Evolutionary conservation across 1,139 yeast genomes (phyloP), one percentile per base, ranked within the genome.

Genomic region (Yamadazyma friedrichii): DNA sequence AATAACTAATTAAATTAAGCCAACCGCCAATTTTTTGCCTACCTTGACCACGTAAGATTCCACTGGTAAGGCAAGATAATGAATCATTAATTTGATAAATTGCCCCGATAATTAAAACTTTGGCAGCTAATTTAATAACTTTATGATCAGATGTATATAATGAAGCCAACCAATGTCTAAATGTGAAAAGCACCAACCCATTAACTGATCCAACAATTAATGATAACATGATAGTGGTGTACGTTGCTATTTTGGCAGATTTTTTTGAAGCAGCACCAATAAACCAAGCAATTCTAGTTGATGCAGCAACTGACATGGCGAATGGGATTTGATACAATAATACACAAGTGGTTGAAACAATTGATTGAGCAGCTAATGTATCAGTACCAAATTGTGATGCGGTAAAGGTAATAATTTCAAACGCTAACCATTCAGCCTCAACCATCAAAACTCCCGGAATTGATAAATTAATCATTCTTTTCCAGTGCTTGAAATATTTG

Each of bases 251-350:
- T n/a, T 61, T 55, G 0, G 84, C 78, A 0, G 83, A 67, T 15
- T 54, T 48, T 43, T 70, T 75, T 3, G 82, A 71, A 0, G 86
- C 86, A 1, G 88, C 84, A 8, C 94, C 94, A 46, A 85, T 75
- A 52, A 70, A 83, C 79, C 88, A 83, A 1, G 93, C 94, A 34
- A 84, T 75, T 62, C 93, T 72, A 0, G 93, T 84, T 10, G 89
- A 80, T 1, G 87, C 76, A 3, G 89, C 88, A 39, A 85, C 82
- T 6, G 87, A 78, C 39, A 84, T 69, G 1, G 91, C 88, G 63
- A 84, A 82, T 5, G 93, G 91, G 13, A 84, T 67, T 58, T 85
- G 93, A 55, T 84, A 85, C 26, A 82, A 66, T 35, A 84, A 65
- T 6, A 83, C 82, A 53, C 86, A 81, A 9, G 85, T 73, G 0